Conservation (phyloP, 1,139 yeast species). For the Geotrichum candidum region DNA sequence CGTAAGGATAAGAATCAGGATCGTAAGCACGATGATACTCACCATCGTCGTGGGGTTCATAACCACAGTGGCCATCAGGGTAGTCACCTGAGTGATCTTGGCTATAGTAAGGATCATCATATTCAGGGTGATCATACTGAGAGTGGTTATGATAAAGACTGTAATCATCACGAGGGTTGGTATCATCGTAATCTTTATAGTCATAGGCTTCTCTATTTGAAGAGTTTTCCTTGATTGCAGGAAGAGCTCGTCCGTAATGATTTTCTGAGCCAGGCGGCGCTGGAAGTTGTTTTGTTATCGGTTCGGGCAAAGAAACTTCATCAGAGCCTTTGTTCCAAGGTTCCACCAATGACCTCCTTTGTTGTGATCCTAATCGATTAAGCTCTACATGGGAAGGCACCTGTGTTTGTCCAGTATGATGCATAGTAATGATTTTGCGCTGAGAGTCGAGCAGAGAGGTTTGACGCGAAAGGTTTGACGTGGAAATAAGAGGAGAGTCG, state of each 20-base stretch:
- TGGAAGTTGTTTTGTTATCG: background rate
- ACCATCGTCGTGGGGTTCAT: background rate
- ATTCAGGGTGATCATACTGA: background rate
- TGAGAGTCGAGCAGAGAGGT: constrained; percentile 34
- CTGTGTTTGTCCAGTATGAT: constrained; percentile 16
- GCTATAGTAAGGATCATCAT: background rate
- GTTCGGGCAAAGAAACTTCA: background rate
- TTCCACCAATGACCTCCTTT: constrained; percentile 26
- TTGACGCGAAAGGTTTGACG: background rate
- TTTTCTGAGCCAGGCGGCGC: background rate
- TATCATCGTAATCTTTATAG: background rate
- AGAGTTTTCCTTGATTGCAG: background rate
- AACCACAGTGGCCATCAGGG: background rate
- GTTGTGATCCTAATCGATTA: constrained; percentile 31
- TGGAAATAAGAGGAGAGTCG: background rate
- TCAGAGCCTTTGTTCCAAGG: constrained; percentile 1
- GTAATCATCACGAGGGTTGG: background rate
- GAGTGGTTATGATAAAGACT: background rate
- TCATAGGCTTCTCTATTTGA: background rate
- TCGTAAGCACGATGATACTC: background rate
- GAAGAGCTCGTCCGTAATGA: background rate
- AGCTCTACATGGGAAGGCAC: constrained; percentile 23
- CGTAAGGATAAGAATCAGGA: background rate
- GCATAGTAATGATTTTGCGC: constrained; percentile 29
- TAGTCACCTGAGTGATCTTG: background rate